These are phyloP conservation scores for Furcasterigmium furcatum DNA, from an alignment of 2,329 filamentous ascomycete species.

Conservation along the genomic window DNA sequence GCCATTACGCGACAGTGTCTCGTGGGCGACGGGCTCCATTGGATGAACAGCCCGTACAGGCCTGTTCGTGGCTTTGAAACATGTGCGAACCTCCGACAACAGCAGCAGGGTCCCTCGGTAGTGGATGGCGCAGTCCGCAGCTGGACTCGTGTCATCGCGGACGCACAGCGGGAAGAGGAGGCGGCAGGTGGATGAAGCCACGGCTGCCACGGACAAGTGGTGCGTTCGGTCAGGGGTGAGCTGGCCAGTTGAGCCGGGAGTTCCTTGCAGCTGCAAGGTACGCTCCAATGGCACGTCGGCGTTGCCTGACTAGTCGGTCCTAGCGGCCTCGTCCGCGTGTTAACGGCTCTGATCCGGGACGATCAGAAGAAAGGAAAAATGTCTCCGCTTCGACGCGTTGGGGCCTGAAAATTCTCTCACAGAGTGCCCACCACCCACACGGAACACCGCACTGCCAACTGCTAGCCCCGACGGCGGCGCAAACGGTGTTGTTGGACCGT, in stretches of 20 bases:
- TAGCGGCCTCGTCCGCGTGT: background rate
- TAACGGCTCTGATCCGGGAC: constrained; percentile 13
- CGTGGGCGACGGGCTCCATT: no score
- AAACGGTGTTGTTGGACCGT: background rate
- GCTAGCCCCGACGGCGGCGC: background rate
- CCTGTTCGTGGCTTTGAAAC: constrained; percentile 3
- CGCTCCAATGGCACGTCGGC: constrained; percentile 2
- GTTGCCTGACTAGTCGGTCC: constrained; percentile 3
- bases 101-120: background rate
- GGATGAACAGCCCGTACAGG: no score
- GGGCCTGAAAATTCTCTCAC: constrained; percentile 3
- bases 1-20: no score
- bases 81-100: background rate
- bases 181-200: background rate
- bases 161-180: background rate
- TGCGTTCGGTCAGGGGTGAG: background rate
- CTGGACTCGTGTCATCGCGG: background rate
- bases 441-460: no score
- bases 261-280: constrained; percentile 15
- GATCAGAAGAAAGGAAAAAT: constrained; percentile 9
- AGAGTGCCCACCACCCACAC: background rate
- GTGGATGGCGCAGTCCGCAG: background rate
- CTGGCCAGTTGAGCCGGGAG: constrained; percentile 4
- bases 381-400: background rate
- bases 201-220: background rate